Evolutionary conservation across 257 asterid species (phyloP).

Genomic region (Ajuga chamaepitys): DNA sequence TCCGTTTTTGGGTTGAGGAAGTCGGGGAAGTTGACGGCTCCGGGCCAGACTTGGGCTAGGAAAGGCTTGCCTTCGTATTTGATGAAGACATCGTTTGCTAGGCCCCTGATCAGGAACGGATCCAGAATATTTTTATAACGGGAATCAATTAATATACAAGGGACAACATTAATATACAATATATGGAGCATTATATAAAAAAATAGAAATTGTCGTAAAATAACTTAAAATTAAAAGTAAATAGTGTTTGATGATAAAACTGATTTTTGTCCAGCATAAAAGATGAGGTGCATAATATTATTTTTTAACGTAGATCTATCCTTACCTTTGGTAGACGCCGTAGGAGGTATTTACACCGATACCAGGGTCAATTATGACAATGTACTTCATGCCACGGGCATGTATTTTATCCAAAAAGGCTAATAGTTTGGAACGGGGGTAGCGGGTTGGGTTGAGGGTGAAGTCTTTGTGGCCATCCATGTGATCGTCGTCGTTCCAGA

Average conservation of each 20-base stretch:
- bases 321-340: conserved; percentile 60
- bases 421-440: conserved; percentile 56
- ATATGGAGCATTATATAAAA: too few relatives aligned
- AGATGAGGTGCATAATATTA: too few relatives aligned
- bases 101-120: conserved; percentile 51
- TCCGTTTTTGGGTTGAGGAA: conserved; percentile 65
- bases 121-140: too few relatives aligned
- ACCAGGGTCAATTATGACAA: conserved; percentile 77
- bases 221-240: too few relatives aligned
- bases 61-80: conserved; percentile 66
- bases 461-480: conserved; percentile 81
- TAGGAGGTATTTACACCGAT: conserved; percentile 64
- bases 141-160: too few relatives aligned
- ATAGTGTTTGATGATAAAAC: too few relatives aligned
- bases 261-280: too few relatives aligned
- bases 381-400: conserved; percentile 65
- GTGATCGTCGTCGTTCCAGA: conserved; percentile 93
- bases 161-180: too few relatives aligned
- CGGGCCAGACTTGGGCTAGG: conserved; percentile 88
- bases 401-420: conserved; percentile 68
- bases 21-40: conserved; percentile 80
- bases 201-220: too few relatives aligned
- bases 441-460: conserved; percentile 62
- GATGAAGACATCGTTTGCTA: conserved; percentile 72
- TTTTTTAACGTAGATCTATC: too few relatives aligned